phyloP scores from a whole-genome alignment of 2,329 filamentous ascomycete species.

The Westerdykella aurantiaca region DNA sequence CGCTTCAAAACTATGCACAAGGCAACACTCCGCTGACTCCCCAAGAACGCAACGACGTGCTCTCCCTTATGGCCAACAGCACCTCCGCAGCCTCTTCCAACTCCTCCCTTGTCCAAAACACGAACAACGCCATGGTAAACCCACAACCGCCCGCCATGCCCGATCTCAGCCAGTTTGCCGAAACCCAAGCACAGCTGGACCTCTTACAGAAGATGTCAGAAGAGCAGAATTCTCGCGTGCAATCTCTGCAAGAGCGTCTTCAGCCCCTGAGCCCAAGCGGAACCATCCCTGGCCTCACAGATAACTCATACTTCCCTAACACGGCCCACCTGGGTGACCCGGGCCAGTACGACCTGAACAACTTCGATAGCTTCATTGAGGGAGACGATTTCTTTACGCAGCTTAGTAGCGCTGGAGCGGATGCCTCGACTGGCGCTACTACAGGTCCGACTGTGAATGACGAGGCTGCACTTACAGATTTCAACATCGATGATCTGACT shows the following conservation, averaged over 20 bases:
- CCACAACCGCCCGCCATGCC: slow-evolving; percentile 52
- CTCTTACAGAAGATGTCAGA: slow-evolving; percentile 71
- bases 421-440: slow-evolving; percentile 2
- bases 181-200: slow-evolving; percentile 70
- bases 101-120: slow-evolving; percentile 21
- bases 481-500: slow-evolving; percentile 9
- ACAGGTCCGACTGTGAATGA: slow-evolving; percentile 8
- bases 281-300: slow-evolving; percentile 62
- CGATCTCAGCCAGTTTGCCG: slow-evolving; percentile 57
- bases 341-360: slow-evolving; percentile 39
- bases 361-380: slow-evolving; percentile 55
- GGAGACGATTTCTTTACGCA: slow-evolving; percentile 49
- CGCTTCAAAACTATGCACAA: slow-evolving; percentile 45
- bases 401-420: slow-evolving; percentile 1
- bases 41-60: slow-evolving; percentile 45
- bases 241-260: slow-evolving; percentile 66
- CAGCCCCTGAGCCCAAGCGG: slow-evolving; percentile 77
- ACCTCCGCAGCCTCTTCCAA: slow-evolving; percentile 34
- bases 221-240: slow-evolving; percentile 71
- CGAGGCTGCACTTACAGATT: slow-evolving; percentile 18
- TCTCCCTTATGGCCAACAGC: slow-evolving; percentile 45
- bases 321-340: slow-evolving; percentile 30
- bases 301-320: slow-evolving; percentile 33
- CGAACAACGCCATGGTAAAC: slow-evolving; percentile 54
- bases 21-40: slow-evolving; percentile 43